Base-by-base conservation (phyloP, 2,329 filamentous ascomycete species). In the Botryotinia calthae region DNA sequence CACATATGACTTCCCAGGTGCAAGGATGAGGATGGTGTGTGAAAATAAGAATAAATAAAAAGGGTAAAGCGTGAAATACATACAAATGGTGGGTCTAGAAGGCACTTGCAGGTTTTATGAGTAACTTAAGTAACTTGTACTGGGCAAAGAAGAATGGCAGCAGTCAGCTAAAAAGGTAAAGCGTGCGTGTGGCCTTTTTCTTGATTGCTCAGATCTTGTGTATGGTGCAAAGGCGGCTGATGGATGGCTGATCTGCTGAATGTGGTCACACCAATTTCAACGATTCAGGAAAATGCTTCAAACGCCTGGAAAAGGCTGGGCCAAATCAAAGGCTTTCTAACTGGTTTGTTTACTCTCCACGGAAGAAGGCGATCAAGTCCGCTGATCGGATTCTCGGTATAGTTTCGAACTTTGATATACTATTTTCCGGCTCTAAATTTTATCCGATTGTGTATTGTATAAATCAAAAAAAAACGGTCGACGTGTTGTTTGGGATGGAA, bases 1-100 rank as follows among this genome's bases (percentile, higher is more conserved):
- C 75, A 76, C 77, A 78, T 75, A 77, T 78, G 74, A 77, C 75
- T 76, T 76, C 74, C 28, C 48, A 73, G 69, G 71, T 72, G 73
- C 77, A 75, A 75, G 77, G 77, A 77, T 77, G 75, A 72, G 75
- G 77, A 76, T 76, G 76, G 66, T 56, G 66, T 56, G 65, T 56
- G 65, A 71, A 75, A 48, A 74, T 65, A 51, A 65, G 44, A 46
- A 71, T 66, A 40, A 74, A 72, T 70, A 48, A 62, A 75, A 74
- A 68, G 37, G 74, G 72, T 70, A 75, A 75, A 68, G 74, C 64
- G 73, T 67, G 65, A 72, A 70, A 70, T 72, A 75, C 73, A 72
- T 70, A 65, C 65, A 56, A 68, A 62, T 71, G 72, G 72, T 64
- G 72, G 72, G 72, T 71, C 46, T 70, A 40, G 46, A 64, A 34